phyloP scores from a whole-genome alignment of 495 filamentous ascomycete genomes.

The Penicillium macrosclerotiorum region DNA sequence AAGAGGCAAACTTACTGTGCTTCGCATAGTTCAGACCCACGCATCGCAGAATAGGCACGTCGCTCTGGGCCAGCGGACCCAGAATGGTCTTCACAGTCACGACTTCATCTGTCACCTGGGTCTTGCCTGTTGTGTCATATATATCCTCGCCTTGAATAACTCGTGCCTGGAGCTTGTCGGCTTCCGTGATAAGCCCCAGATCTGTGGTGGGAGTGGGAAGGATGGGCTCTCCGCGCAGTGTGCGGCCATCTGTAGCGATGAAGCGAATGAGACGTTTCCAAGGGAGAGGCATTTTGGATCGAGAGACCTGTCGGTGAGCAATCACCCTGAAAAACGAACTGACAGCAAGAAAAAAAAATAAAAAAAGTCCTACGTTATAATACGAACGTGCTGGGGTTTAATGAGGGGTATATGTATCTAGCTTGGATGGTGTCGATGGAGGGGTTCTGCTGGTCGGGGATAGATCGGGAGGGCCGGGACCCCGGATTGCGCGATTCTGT shows the following conservation, averaged over 20 bases:
- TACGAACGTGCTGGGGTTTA: too few species aligned
- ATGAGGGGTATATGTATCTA: not conserved
- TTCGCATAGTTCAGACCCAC: constrained; percentile 41
- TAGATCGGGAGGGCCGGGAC: constrained; percentile 3
- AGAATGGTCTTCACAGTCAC: constrained; percentile 36
- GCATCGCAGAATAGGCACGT: constrained; percentile 39
- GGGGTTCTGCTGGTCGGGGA: constrained; percentile 3
- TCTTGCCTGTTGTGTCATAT: constrained; percentile 35
- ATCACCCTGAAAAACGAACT: not conserved
- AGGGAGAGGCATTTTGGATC: constrained; percentile 13
- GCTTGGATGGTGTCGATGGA: not conserved
- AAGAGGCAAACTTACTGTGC: constrained; percentile 27
- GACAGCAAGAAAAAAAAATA: not conserved
- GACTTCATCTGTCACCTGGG: constrained; percentile 31
- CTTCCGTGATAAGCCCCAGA: constrained; percentile 36
- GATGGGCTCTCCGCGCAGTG: constrained; percentile 48
- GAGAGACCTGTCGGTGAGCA: too few species aligned
- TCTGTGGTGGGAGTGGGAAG: constrained; percentile 38
- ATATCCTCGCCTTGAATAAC: constrained; percentile 40
- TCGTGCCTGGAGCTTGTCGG: constrained; percentile 35
- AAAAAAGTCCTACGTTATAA: too few species aligned
- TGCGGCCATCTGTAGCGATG: constrained; percentile 40
- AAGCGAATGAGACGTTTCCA: constrained; percentile 54
- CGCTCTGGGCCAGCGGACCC: constrained; percentile 30
- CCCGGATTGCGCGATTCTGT: not conserved